Evolutionary conservation across 129 eudicot species (phyloP).

Genomic region (Gnaphalium uliginosum): DNA sequence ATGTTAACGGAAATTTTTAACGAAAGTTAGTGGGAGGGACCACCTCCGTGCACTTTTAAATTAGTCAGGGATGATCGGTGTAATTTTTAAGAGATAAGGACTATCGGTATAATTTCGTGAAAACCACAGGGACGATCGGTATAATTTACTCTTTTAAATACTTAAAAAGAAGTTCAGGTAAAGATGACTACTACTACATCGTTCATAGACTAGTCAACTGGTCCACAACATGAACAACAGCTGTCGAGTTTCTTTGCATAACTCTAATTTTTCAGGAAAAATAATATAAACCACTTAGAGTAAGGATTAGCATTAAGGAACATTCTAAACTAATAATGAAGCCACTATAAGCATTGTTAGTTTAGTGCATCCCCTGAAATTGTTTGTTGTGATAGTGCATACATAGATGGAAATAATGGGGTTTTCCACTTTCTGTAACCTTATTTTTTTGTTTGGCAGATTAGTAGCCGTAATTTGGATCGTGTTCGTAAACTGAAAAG

Average conservation of each 20-base stretch:
- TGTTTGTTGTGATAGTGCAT: not conserved
- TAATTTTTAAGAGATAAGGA: too few species aligned
- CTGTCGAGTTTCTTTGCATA: not conserved
- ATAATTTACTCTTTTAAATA: not conserved
- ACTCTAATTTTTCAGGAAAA: not conserved
- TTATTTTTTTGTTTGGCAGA: conserved; percentile 44
- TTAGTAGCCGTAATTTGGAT: conserved; percentile 92
- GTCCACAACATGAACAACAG: not conserved
- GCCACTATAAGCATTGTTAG: not conserved
- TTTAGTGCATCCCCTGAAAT: not conserved
- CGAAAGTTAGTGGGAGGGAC: too few species aligned
- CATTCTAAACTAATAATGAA: not conserved
- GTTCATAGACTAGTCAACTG: not conserved
- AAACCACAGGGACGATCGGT: too few species aligned
- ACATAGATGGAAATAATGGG: not conserved
- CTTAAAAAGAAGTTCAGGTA: not conserved
- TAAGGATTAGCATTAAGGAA: not conserved
- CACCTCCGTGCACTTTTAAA: too few species aligned
- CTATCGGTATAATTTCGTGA: too few species aligned
- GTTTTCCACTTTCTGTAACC: not conserved
- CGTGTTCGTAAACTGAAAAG: conserved; percentile 87
- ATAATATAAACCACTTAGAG: not conserved
- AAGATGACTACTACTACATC: not conserved
- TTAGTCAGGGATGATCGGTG: too few species aligned
- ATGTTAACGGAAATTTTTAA: too few species aligned